phyloP scores from a whole-genome alignment of 192 early-diverging fungal species.

The Mortierella claussenii region DNA sequence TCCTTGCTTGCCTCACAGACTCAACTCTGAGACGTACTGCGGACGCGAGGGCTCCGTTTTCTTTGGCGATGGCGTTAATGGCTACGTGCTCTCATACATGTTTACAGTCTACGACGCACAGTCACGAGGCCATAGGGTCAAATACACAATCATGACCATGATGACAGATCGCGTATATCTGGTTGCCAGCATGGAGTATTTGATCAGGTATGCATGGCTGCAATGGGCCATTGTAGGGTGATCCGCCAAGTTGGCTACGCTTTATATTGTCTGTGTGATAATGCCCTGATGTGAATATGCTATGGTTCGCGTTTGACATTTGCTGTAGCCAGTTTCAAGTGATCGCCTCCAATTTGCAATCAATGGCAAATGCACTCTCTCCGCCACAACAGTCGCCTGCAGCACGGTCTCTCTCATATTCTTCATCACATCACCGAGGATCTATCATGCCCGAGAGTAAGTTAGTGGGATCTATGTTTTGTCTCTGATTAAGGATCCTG shows the following conservation, averaged over 20 bases:
- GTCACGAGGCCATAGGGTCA: constrained; percentile 68
- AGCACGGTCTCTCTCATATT: constrained; percentile 39
- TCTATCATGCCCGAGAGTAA: constrained; percentile 54
- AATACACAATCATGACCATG: constrained; percentile 71
- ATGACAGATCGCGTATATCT: constrained; percentile 74
- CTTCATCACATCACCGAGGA: constrained; percentile 45
- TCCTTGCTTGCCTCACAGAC: constrained; percentile 36
- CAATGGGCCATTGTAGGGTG: no score
- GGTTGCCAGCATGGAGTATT: constrained; percentile 73
- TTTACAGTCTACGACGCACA: constrained; percentile 75
- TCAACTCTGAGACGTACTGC: constrained; percentile 72
- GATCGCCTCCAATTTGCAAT: constrained; percentile 62
- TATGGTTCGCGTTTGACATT: neutral
- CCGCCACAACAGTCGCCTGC: constrained; percentile 42
- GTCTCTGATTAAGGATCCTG: no score
- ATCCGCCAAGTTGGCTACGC: no score
- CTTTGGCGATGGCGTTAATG: constrained; percentile 75
- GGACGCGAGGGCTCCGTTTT: constrained; percentile 73
- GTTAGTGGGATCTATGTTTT: no score
- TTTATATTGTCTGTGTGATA: neutral
- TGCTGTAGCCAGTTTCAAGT: constrained; percentile 63
- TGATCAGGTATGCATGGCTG: no score
- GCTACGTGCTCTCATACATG: constrained; percentile 78
- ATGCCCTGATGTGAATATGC: neutral
- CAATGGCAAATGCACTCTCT: constrained; percentile 36